These are phyloP conservation scores for Colletotrichum godetiae DNA, from an alignment of 2,329 filamentous ascomycete genomes.

Conservation along the genomic window DNA sequence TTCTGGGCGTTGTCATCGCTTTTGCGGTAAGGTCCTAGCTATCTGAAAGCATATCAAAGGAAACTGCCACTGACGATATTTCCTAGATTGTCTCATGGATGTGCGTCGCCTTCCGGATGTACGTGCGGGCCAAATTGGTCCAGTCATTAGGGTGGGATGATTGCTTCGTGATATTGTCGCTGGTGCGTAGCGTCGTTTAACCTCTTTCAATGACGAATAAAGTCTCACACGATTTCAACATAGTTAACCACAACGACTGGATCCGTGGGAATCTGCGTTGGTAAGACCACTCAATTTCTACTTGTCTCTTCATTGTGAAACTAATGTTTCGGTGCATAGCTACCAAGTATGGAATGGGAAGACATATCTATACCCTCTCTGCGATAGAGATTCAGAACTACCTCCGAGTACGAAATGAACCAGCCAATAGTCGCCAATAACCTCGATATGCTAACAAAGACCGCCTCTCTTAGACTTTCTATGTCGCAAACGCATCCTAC, in stretches of 20 bases:
- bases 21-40: conserved; percentile 39
- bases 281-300: not conserved
- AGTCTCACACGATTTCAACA: not conserved
- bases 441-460: not conserved
- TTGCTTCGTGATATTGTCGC: conserved; percentile 47
- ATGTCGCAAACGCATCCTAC: conserved; percentile 46
- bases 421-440: not conserved
- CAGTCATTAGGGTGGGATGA: conserved; percentile 49
- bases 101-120: conserved; percentile 43
- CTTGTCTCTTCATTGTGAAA: too few species aligned
- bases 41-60: rapidly evolving
- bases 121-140: conserved; percentile 41
- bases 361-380: conserved; percentile 38
- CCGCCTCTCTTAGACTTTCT: conserved; percentile 42
- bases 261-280: conserved; percentile 14
- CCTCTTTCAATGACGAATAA: not conserved
- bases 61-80: not conserved
- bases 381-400: conserved; percentile 35
- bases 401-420: conserved; percentile 37
- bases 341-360: conserved; percentile 41
- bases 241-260: conserved; percentile 17
- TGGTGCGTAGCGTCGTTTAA: conserved; percentile 40
- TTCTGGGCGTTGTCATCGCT: conserved; percentile 44
- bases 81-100: conserved; percentile 43
- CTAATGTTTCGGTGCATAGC: conserved; percentile 25